Conservation (phyloP, 345 rosid genomes). For the Ceriops zippeliana region DNA sequence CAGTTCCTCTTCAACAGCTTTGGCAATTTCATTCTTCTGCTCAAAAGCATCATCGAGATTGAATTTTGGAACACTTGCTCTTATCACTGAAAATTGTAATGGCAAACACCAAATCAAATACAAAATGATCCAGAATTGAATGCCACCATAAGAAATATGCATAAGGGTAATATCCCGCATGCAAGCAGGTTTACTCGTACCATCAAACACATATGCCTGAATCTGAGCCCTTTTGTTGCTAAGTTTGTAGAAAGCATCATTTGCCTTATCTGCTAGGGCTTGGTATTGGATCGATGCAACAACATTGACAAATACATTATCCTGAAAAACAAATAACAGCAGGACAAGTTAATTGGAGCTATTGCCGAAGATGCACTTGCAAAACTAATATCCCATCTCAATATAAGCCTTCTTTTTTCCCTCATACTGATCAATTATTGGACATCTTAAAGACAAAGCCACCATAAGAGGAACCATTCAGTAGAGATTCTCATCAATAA, state of each 20-base stretch:
- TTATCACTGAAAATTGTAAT: background rate
- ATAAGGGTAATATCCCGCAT: background rate
- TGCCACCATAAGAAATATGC: background rate
- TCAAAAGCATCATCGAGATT: slow-evolving; percentile 15
- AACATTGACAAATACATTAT: slow-evolving; percentile 22
- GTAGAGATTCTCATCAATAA: background rate
- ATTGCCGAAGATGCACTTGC: background rate
- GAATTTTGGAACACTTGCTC: slow-evolving; percentile 17
- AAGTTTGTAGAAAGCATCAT: slow-evolving; percentile 16
- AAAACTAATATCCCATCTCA: too few relatives aligned
- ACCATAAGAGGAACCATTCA: background rate
- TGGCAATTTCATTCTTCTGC: slow-evolving; percentile 17
- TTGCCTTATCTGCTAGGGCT: slow-evolving; percentile 22
- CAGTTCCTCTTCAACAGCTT: slow-evolving; percentile 19
- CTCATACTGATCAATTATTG: too few relatives aligned
- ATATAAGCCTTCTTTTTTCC: too few relatives aligned
- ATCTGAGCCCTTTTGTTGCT: slow-evolving; percentile 18
- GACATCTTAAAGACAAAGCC: too few relatives aligned
- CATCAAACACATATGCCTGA: slow-evolving; percentile 22
- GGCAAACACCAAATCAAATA: background rate
- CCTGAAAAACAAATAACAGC: slow-evolving; percentile 12
- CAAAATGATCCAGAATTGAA: background rate
- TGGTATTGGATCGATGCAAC: slow-evolving; percentile 22
- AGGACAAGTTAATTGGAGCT: slow-evolving; percentile 1
- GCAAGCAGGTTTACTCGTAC: background rate